Evolutionary conservation across 2,329 filamentous ascomycete genomes (phyloP), one percentile per base, ranked within the genome.

Genomic region (Ceratocystis destructans): DNA sequence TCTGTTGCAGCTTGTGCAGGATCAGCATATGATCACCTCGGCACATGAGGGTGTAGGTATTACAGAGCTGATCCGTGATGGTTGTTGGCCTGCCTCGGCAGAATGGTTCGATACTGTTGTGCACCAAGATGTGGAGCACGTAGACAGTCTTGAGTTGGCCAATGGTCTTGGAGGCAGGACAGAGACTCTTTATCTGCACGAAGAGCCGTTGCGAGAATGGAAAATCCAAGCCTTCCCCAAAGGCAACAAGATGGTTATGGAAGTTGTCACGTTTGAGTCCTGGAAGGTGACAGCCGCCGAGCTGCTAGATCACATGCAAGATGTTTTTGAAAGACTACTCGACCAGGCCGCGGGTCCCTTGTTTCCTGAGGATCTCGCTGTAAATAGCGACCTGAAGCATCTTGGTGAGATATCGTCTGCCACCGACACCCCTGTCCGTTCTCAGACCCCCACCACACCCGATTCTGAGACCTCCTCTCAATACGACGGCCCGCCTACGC

Each of bases 201-300:
- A 80, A 41, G 82, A 84, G 69, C 81, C 80, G 46, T 73, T 83
- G 53, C 73, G 77, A 20, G 80, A 80, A 71, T 84, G 83, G 76
- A 84, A 86, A 76, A 78, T 85, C 48, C 82, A 87, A 77, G 83
- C 78, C 25, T 87, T 81, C 74, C 78, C 79, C 37, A 77, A 75
- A 62, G 81, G 78, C 4, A 81, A 79, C 68, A 53, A 57, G 12
- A 73, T 82, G 72, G 80, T 78, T 61, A 74, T 86, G 64, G 83
- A 85, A 75, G 78, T 86, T 71, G 82, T 86, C 22, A 85, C 83
- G 1, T 81, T 83, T 69, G 75, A 82, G 71, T 80, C 78, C 61
- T 85, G 82, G 81, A 76, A 74, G 10, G 75, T 72, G 0, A 79
- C 83, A 62, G 83, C 83, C 1, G 73, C 75, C 59, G 77, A 76